These are phyloP conservation scores for Tricholoma furcatifolium DNA, from an alignment of 768 basidiomycete species.

Conservation along the genomic window DNA sequence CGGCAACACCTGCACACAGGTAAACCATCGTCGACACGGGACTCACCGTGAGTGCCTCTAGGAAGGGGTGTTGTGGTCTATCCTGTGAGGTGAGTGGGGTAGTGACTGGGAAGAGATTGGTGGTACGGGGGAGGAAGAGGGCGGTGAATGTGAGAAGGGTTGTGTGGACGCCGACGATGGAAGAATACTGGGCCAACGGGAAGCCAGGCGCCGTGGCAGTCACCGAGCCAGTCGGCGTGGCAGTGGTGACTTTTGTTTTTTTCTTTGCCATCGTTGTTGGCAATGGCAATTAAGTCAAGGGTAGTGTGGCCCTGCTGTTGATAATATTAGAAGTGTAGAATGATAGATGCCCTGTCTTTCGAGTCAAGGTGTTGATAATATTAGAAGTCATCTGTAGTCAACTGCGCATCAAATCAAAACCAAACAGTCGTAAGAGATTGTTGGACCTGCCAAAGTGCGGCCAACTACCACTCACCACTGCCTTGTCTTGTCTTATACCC, in stretches of 20 bases:
- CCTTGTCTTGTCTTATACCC: not conserved
- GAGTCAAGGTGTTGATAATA: too few species aligned
- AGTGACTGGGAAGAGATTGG: constrained; percentile 40
- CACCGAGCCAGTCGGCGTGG: too few species aligned
- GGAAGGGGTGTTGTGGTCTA: constrained; percentile 69
- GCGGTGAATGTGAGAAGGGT: constrained; percentile 64
- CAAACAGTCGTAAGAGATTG: constrained; percentile 1
- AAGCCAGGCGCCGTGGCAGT: too few species aligned
- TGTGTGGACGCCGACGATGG: constrained; percentile 66
- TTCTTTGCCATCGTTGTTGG: constrained; percentile 8
- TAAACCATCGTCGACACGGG: constrained; percentile 59
- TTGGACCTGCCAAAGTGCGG: not conserved
- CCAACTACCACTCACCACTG: not conserved
- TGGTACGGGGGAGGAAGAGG: constrained; percentile 69
- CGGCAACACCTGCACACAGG: constrained; percentile 48
- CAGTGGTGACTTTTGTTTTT: not conserved
- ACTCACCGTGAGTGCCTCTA: constrained; percentile 61
- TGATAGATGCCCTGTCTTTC: too few species aligned
- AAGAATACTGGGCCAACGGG: constrained; percentile 53
- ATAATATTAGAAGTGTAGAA: too few species aligned
- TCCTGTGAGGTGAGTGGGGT: constrained; percentile 44
- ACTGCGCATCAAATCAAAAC: constrained; percentile 11
- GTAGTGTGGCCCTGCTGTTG: too few species aligned
- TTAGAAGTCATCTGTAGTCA: not conserved
- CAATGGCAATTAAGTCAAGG: too few species aligned